Conservation (phyloP, 2,329 filamentous ascomycete species). For the Hysterium pulicare region DNA sequence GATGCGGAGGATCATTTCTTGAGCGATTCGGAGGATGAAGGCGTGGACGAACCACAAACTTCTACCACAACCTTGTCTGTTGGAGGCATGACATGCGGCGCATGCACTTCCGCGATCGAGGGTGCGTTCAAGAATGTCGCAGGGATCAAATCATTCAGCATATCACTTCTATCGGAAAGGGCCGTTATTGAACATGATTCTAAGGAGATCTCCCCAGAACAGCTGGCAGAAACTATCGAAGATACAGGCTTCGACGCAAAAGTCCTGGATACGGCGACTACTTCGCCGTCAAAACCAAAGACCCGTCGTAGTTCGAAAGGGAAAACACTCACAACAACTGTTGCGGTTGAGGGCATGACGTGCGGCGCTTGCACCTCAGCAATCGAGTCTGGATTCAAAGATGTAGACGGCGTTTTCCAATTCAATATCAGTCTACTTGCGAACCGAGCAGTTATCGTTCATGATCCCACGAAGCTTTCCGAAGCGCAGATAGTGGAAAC, state of each 20-base stretch:
- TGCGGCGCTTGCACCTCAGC: conserved; percentile 95
- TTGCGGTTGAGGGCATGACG: conserved; percentile 94
- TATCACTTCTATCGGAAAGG: conserved; percentile 79
- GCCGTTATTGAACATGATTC: conserved; percentile 81
- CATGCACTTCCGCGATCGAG: conserved; percentile 83
- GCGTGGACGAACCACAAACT: conserved; percentile 31
- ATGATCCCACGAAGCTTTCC: conserved; percentile 69
- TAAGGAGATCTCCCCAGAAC: conserved; percentile 48
- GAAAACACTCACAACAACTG: conserved; percentile 67
- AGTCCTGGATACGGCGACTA: conserved; percentile 66
- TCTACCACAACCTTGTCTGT: conserved; percentile 72
- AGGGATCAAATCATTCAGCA: conserved; percentile 72
- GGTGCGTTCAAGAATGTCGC: conserved; percentile 71
- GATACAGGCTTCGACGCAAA: conserved; percentile 76
- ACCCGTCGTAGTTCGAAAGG: conserved; percentile 39
- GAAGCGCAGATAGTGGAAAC: conserved; percentile 73
- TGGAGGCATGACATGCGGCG: conserved; percentile 87
- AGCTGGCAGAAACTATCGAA: conserved; percentile 59
- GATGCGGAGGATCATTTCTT: conserved; percentile 33
- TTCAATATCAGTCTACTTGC: conserved; percentile 96
- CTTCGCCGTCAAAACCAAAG: conserved; percentile 26
- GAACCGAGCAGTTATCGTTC: conserved; percentile 83
- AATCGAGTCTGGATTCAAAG: conserved; percentile 77
- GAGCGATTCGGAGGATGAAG: conserved; percentile 32
- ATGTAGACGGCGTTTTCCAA: conserved; percentile 71